Percentiles rank a stretch among this genome's conserved stretches.
Evolutionary conservation across 768 basidiomycete genomes (phyloP).

Genomic region (Paxillus involutus): DNA sequence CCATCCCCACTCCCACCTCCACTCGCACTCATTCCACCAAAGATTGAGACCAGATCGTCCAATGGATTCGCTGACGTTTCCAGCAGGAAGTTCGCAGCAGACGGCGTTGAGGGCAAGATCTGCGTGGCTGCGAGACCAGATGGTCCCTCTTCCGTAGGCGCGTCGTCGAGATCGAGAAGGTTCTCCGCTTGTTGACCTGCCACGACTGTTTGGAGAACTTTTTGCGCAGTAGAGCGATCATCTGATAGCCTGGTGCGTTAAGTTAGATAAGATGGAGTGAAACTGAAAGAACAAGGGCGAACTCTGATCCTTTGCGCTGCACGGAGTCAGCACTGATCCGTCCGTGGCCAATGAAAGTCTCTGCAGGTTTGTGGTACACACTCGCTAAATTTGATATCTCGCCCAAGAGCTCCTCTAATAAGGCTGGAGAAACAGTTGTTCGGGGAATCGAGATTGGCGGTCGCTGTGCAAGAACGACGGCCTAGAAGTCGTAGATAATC

Average conservation of each 20-base stretch:
- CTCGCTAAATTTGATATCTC: constrained; percentile 90
- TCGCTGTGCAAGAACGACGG: constrained; percentile 86
- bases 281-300: constrained; percentile 24
- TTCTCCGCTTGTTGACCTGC: constrained; percentile 94
- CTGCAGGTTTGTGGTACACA: constrained; percentile 96
- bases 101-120: constrained; percentile 67
- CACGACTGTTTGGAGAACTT: constrained; percentile 88
- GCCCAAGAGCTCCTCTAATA: constrained; percentile 88
- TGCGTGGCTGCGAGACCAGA: constrained; percentile 79
- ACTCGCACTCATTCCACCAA: constrained; percentile 53
- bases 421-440: constrained; percentile 82
- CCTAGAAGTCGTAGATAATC: constrained; percentile 35
- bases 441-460: constrained; percentile 93
- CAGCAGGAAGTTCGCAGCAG: constrained; percentile 70
- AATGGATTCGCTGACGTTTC: constrained; percentile 87
- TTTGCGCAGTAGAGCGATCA: constrained; percentile 72
- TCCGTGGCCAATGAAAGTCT: constrained; percentile 93
- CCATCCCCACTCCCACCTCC: constrained; percentile 10
- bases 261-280: not conserved
- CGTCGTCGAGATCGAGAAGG: constrained; percentile 90
- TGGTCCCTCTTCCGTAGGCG: constrained; percentile 53
- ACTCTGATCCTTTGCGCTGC: constrained; percentile 63
- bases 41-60: constrained; percentile 92
- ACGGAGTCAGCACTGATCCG: constrained; percentile 82
- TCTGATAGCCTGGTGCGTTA: constrained; percentile 48